A percentile compares a stretch with the other conserved stretches of the same genome.
Evolutionary conservation across 2,329 filamentous ascomycete genomes (phyloP).

Genomic region (Corynespora cassiicola): DNA sequence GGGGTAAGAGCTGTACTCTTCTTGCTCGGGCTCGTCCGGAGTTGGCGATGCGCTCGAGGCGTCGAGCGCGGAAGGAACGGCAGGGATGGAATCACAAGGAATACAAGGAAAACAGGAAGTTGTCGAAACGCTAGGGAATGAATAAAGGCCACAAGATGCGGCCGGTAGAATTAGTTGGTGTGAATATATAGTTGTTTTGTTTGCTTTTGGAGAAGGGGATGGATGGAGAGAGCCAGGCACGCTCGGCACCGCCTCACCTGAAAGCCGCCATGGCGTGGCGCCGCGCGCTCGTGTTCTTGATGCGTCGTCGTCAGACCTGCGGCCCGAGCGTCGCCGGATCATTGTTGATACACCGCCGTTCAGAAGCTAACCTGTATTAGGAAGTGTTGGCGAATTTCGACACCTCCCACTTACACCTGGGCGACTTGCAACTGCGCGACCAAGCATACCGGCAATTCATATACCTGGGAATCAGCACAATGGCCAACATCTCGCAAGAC

Average conservation of each 20-base stretch:
- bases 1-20: slow-evolving; percentile 6
- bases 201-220: no score
- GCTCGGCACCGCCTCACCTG: slow-evolving; percentile 16
- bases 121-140: slow-evolving; percentile 12
- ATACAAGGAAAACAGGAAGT: slow-evolving; percentile 10
- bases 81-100: slow-evolving; percentile 11
- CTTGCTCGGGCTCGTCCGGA: slow-evolving; percentile 22
- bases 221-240: neutral
- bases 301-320: slow-evolving; percentile 20
- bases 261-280: no score
- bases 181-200: no score
- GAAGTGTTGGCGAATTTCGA: slow-evolving; percentile 35
- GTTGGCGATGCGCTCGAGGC: slow-evolving; percentile 16
- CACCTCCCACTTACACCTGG: slow-evolving; percentile 28
- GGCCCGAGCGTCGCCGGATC: slow-evolving; percentile 12
- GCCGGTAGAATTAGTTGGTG: slow-evolving; percentile 1
- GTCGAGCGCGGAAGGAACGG: slow-evolving; percentile 10
- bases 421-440: slow-evolving; percentile 23
- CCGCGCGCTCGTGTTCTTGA: slow-evolving; percentile 10
- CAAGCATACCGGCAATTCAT: slow-evolving; percentile 32
- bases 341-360: slow-evolving; percentile 26
- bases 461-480: slow-evolving; percentile 46
- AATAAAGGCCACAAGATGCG: slow-evolving; percentile 1
- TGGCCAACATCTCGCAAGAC: slow-evolving; percentile 80
- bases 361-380: slow-evolving; percentile 28